Base-by-base conservation (phyloP, 2,329 filamentous ascomycete genomes). In the Penicillium nordicum region DNA sequence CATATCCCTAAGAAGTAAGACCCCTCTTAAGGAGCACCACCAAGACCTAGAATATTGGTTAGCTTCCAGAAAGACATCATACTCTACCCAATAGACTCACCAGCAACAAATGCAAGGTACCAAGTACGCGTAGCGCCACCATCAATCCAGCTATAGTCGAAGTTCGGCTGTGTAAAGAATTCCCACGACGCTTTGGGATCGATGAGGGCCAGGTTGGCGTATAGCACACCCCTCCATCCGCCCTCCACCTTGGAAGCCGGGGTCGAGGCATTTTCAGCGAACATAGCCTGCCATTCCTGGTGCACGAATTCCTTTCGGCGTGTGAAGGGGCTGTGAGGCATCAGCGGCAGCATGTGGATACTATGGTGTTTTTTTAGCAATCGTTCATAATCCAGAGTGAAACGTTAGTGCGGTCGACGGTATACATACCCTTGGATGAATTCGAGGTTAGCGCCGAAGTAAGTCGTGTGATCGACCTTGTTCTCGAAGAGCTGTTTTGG, bases 401-500 rank as follows among this genome's bases (percentile, higher is more conserved):
- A 45, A 49, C 4, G 16, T 41, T 30, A 14, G 5, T 14, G 5
- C 16, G 64, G 21, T 64, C 61, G 25, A 23, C 10, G 9, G 4
- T 23, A 12, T 36, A 36, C 69, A 52, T 67, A 78, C 76, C 82
- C 84, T 69, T 86, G 80, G 58, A 95, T 83, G 65, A 85, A 90
- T 73, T 93, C 88, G 12, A 84, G 81, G 55, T 87, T 84, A 49
- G 78, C 72, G 44, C 90, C 90, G 67, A 97, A 97, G 76, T 91
- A 97, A 1, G 93, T 97, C 4, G 89, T 88, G 74, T 97, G 91
- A 72, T 97, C 90, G 52, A 92, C 83, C 76, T 97, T 97, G 79
- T 97, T 97, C 76, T 97, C 93, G 67, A 97, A 97, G 9, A 96
- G 71, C 76, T 79, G 53, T 25, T 36, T 38, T 21, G 18, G 30